phyloP scores from a whole-genome alignment of 202 grass and related monocot species.

The Eragrostis tef region DNA sequence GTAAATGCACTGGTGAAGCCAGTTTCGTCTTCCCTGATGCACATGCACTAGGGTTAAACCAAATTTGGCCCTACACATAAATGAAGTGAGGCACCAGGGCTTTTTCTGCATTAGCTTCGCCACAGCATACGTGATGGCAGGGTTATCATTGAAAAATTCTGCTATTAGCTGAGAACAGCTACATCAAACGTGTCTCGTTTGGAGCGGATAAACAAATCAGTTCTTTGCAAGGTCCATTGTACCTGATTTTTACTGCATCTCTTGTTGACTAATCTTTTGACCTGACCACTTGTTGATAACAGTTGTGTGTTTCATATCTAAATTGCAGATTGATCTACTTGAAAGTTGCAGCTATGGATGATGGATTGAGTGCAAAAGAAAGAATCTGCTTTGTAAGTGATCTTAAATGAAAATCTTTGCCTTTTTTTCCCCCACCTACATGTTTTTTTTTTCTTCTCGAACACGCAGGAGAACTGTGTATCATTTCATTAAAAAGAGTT shows the following conservation, averaged over 20 bases:
- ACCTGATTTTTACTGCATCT: not conserved
- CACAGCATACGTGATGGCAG: not conserved
- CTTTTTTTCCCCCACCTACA: conserved; percentile 21
- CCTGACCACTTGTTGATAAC: conserved; percentile 25
- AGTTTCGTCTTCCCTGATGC: too few species aligned
- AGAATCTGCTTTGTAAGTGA: conserved; percentile 92
- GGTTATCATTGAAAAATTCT: conserved; percentile 20
- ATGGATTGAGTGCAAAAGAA: conserved; percentile 87
- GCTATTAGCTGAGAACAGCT: conserved; percentile 24
- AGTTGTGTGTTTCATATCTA: conserved; percentile 43
- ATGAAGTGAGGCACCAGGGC: too few species aligned
- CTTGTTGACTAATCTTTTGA: conserved; percentile 22
- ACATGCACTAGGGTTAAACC: too few species aligned
- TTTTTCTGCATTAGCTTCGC: conserved; percentile 3
- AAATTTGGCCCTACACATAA: too few species aligned
- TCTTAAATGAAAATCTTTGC: conserved; percentile 33
- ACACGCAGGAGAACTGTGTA: too few species aligned
- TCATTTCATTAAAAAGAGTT: too few species aligned
- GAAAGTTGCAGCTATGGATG: conserved; percentile 87
- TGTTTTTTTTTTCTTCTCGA: too few species aligned
- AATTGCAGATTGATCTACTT: conserved; percentile 90
- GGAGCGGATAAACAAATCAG: not conserved
- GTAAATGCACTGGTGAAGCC: not conserved
- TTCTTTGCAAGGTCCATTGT: conserved; percentile 21
- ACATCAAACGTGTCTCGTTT: conserved; percentile 11